Percentiles rank a stretch among this genome's conserved stretches.
phyloP scores from a whole-genome alignment of 176 grass and related monocot genomes.

The Guadua angustifolia region DNA sequence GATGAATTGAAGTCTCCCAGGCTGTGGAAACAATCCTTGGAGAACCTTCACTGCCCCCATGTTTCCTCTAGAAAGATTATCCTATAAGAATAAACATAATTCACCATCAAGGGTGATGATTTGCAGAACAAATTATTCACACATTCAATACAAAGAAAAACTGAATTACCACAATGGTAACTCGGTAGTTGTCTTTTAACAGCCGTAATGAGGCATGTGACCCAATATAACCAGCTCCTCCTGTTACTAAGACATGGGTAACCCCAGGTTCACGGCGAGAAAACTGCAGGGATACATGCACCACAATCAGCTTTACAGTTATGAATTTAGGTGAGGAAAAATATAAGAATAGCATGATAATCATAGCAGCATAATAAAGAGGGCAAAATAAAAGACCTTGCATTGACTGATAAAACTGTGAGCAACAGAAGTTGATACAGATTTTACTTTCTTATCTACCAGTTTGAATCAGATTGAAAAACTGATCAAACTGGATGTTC shows the following conservation, averaged over 20 bases:
- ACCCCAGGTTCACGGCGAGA: constrained; percentile 67
- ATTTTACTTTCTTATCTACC: not conserved
- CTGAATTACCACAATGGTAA: constrained; percentile 78
- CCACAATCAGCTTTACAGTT: constrained; percentile 25
- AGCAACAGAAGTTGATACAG: constrained; percentile 10
- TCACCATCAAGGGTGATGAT: constrained; percentile 19
- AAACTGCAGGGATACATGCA: constrained; percentile 58
- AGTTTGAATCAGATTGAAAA: not conserved
- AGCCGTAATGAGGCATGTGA: constrained; percentile 72
- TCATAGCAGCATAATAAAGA: constrained; percentile 10
- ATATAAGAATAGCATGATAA: constrained; percentile 20
- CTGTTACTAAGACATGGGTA: constrained; percentile 74
- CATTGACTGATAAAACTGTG: constrained; percentile 29
- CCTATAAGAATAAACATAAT: constrained; percentile 39
- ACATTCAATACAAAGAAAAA: constrained; percentile 38
- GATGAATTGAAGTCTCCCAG: constrained; percentile 78
- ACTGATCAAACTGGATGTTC: not conserved
- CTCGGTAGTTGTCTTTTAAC: constrained; percentile 72
- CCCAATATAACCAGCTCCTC: constrained; percentile 89
- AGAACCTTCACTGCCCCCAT: constrained; percentile 73
- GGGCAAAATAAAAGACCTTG: not conserved
- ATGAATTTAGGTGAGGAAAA: not conserved
- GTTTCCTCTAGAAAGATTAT: constrained; percentile 91
- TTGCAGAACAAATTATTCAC: constrained; percentile 7
- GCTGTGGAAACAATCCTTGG: constrained; percentile 67